phyloP scores from a whole-genome alignment of 257 asterid species.

The Lycium ferocissimum region DNA sequence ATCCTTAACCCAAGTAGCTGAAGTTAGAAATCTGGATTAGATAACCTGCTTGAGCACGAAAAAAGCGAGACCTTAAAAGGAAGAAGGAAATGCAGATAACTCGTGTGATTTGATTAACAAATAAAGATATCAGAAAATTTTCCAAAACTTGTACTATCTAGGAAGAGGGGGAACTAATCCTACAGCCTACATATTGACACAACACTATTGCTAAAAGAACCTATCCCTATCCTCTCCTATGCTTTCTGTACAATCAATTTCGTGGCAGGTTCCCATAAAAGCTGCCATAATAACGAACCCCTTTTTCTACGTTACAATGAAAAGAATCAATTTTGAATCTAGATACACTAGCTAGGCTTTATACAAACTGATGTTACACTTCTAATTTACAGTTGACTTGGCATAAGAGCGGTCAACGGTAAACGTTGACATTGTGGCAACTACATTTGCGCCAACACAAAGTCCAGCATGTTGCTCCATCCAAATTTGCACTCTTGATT shows the following conservation, averaged over 20 bases:
- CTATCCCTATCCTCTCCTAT: constrained; percentile 19
- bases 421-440: background rate
- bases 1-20: background rate
- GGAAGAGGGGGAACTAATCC: constrained; percentile 32
- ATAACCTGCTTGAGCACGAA: background rate
- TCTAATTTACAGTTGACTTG: constrained; percentile 30
- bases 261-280: constrained; percentile 48
- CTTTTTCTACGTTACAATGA: constrained; percentile 32
- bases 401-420: background rate
- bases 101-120: background rate
- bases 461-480: constrained; percentile 5
- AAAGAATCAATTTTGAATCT: constrained; percentile 26
- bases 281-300: constrained; percentile 48
- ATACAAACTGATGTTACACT: constrained; percentile 28
- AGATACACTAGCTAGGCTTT: constrained; percentile 28
- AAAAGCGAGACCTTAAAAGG: background rate
- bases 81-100: background rate
- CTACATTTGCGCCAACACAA: background rate
- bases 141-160: constrained; percentile 23
- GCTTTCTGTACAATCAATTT: constrained; percentile 59
- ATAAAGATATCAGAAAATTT: constrained; percentile 26
- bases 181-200: constrained; percentile 44
- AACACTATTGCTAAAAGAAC: background rate
- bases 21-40: background rate
- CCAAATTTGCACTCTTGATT: background rate